A percentile compares a stretch with the other conserved stretches of the same genome.
Evolutionary conservation across 805 yeast species (phyloP).

Genomic region (Suhomyces emberorum): DNA sequence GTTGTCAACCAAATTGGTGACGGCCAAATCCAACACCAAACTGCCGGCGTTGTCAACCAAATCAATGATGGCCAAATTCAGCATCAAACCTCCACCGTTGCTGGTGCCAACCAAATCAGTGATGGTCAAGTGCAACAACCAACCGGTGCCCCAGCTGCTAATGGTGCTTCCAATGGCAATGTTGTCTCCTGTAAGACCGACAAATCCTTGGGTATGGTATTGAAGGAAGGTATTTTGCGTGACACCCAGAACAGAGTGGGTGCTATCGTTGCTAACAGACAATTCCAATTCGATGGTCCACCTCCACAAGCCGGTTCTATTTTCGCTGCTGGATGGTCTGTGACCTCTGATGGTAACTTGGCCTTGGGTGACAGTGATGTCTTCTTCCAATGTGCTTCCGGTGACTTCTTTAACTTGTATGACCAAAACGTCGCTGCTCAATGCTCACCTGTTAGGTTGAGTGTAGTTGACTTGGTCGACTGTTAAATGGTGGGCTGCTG

Average conservation of each 20-base stretch:
- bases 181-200: constrained; percentile 18
- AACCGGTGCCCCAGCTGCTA: constrained; percentile 10
- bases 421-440: constrained; percentile 60
- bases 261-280: constrained; percentile 78
- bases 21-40: constrained; percentile 26
- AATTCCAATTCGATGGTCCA: constrained; percentile 77
- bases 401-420: constrained; percentile 76
- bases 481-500: constrained; percentile 38
- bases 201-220: constrained; percentile 52
- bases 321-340: constrained; percentile 30
- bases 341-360: constrained; percentile 49
- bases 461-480: constrained; percentile 52
- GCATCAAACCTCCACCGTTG: constrained; percentile 33
- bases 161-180: constrained; percentile 3
- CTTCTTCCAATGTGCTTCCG: constrained; percentile 74
- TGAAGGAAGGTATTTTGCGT: constrained; percentile 49
- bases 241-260: constrained; percentile 69
- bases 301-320: constrained; percentile 62
- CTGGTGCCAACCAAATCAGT: constrained; percentile 22
- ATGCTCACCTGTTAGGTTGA: constrained; percentile 52
- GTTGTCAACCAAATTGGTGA: constrained; percentile 22
- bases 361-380: constrained; percentile 59
- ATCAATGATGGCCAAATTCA: constrained; percentile 49
- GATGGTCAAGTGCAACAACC: constrained; percentile 33
- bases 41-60: constrained; percentile 40